Conservation (phyloP, 768 basidiomycete species). For the Tubosaeta sp. region DNA sequence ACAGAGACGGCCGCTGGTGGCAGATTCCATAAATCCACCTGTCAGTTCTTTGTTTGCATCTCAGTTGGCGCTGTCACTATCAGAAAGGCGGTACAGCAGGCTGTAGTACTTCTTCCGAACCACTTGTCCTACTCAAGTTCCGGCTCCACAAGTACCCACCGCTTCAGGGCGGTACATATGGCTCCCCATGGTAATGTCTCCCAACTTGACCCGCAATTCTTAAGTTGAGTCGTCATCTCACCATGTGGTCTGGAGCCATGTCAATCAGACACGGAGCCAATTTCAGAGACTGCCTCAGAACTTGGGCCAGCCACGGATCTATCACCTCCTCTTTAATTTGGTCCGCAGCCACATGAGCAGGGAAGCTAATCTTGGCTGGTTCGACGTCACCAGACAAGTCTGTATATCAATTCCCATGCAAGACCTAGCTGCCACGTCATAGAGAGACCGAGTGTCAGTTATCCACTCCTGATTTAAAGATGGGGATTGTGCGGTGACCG, state of each 20-base stretch:
- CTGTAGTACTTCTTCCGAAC: slow-evolving; percentile 13
- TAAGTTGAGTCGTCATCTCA: slow-evolving; percentile 1
- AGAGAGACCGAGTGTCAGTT: background rate
- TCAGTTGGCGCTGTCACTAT: slow-evolving; percentile 1
- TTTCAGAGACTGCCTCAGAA: background rate
- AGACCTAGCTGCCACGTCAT: background rate
- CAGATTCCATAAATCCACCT: slow-evolving; percentile 1
- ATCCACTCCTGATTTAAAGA: background rate
- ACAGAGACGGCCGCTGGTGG: background rate
- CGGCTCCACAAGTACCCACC: slow-evolving; percentile 1
- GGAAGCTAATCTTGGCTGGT: no score
- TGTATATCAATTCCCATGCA: background rate
- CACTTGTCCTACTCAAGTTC: background rate
- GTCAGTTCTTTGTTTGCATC: slow-evolving; percentile 2
- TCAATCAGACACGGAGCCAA: background rate
- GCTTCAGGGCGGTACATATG: slow-evolving; percentile 2
- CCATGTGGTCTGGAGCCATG: background rate
- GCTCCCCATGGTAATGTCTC: background rate
- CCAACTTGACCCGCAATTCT: background rate
- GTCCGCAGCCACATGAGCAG: background rate
- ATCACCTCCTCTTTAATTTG: background rate
- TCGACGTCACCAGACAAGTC: background rate
- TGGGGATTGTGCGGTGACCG: background rate
- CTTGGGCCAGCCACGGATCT: background rate
- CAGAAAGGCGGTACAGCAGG: slow-evolving; percentile 14